Percentiles rank a stretch among this genome's conserved stretches.
phyloP scores from a whole-genome alignment of 768 basidiomycete genomes.

The Mrakia gelida region DNA sequence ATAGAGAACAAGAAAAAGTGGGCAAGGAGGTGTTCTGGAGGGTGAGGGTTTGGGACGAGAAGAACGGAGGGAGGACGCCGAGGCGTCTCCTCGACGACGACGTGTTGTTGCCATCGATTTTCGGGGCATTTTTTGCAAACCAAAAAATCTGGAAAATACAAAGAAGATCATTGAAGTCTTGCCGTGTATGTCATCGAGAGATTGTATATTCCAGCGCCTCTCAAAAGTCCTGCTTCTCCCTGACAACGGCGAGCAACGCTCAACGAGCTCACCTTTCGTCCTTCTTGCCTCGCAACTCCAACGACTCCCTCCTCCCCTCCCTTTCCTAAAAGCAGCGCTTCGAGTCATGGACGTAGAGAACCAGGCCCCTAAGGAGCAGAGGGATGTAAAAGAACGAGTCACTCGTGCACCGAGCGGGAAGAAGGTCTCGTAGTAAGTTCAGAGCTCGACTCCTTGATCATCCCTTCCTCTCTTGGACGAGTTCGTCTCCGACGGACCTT shows the following conservation, averaged over 20 bases:
- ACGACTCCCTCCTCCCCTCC: background rate
- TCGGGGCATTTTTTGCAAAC: no score
- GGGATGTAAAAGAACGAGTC: background rate
- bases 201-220: no score
- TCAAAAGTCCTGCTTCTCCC: no score
- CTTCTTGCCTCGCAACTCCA: background rate
- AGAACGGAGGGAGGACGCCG: background rate
- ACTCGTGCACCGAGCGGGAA: background rate
- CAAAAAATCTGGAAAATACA: no score
- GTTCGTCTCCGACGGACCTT: background rate
- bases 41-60: background rate
- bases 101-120: no score
- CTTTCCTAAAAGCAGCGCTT: background rate
- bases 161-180: no score
- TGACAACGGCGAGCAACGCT: no score
- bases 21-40: background rate
- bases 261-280: background rate
- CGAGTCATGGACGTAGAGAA: background rate
- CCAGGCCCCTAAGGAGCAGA: background rate
- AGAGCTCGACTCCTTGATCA: background rate
- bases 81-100: background rate
- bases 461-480: background rate
- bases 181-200: no score
- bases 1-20: background rate
- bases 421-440: conserved; percentile 33